Evolutionary conservation across 139 green algal species (phyloP).

Genomic region (Trebouxia sp.): DNA sequence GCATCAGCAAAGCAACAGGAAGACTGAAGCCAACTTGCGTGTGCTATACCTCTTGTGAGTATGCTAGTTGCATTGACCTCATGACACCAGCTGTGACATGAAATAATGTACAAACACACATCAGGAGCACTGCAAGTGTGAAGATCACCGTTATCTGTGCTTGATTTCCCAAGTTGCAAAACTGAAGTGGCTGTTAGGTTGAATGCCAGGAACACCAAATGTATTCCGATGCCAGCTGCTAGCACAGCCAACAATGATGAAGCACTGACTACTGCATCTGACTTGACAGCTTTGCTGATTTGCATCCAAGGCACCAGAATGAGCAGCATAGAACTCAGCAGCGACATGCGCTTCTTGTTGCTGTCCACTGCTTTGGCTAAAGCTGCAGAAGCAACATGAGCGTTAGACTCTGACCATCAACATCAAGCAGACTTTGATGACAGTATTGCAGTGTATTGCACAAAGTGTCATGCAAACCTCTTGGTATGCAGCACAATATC

Average conservation of each 20-base stretch:
- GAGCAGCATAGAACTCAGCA: slow-evolving; percentile 56
- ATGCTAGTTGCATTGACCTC: too few species aligned
- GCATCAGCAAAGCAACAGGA: too few species aligned
- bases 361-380: slow-evolving; percentile 39
- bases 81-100: background rate
- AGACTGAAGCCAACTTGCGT: too few species aligned
- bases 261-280: slow-evolving; percentile 27
- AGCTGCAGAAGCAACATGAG: slow-evolving; percentile 38
- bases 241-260: slow-evolving; percentile 30
- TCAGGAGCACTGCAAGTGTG: too few species aligned
- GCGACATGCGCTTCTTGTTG: slow-evolving; percentile 52
- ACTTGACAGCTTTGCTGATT: slow-evolving; percentile 49
- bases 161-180: slow-evolving; percentile 25
- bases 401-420: too few species aligned
- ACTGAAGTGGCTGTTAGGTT: slow-evolving; percentile 39
- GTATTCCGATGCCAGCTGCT: slow-evolving; percentile 45
- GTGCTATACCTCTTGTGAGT: too few species aligned
- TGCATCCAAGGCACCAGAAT: slow-evolving; percentile 81
- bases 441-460: too few species aligned
- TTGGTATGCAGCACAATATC: too few species aligned
- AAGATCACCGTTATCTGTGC: background rate
- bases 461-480: too few species aligned
- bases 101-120: background rate
- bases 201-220: slow-evolving; percentile 52
- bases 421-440: too few species aligned